Evolutionary conservation across 192 early-diverging fungal genomes (phyloP).

Genomic region (Mortierella claussenii): DNA sequence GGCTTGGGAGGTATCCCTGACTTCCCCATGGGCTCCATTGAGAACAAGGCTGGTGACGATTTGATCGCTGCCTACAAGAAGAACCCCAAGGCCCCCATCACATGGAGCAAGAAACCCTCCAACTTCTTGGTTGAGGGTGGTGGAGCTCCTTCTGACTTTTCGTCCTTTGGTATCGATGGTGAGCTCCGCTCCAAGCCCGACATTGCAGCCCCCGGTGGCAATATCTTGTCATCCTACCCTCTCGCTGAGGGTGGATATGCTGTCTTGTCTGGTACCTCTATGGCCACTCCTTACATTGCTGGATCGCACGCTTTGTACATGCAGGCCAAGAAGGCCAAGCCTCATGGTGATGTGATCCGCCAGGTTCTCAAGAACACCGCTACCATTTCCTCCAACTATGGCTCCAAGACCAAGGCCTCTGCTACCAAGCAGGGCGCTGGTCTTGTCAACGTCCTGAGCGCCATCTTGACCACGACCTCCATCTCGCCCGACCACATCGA

Average conservation of each 20-base stretch:
- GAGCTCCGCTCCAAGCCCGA: conserved; percentile 70
- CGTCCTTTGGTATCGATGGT: conserved; percentile 72
- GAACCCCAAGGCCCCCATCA: conserved; percentile 2
- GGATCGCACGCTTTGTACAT: conserved; percentile 49
- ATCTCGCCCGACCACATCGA: conserved; percentile 34
- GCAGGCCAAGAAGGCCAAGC: conserved; percentile 27
- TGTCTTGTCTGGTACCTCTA: conserved; percentile 54
- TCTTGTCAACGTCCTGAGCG: conserved; percentile 43
- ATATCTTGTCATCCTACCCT: conserved; percentile 51
- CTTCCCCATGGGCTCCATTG: conserved; percentile 49
- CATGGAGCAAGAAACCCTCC: conserved; percentile 14
- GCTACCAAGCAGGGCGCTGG: conserved; percentile 51
- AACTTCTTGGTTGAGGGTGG: conserved; percentile 11
- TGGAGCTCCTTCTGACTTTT: conserved; percentile 67
- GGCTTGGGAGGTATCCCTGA: conserved; percentile 18
- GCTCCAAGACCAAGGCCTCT: conserved; percentile 26
- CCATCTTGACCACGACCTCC: conserved; percentile 23
- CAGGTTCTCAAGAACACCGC: conserved; percentile 42
- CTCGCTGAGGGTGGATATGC: conserved; percentile 25
- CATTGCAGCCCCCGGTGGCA: conserved; percentile 62
- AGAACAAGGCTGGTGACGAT: conserved; percentile 48
- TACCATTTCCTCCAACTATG: conserved; percentile 7
- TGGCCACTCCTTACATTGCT: conserved; percentile 58
- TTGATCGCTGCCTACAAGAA: conserved; percentile 35
- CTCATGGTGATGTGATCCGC: conserved; percentile 29